Conservation (phyloP, 352 stramenopile species). For the Globisporangium abappressorium region DNA sequence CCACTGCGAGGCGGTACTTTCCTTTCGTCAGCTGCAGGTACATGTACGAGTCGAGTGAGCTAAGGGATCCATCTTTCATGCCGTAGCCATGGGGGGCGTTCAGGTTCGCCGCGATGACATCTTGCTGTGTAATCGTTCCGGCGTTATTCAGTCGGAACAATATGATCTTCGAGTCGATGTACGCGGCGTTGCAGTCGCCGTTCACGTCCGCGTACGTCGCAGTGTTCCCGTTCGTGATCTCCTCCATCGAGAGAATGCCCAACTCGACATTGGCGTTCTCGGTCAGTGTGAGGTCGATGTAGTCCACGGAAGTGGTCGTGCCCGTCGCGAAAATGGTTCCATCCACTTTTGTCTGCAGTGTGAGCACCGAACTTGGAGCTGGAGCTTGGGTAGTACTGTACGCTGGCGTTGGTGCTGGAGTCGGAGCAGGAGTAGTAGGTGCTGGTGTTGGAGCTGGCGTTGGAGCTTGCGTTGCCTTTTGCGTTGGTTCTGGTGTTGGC, state of each 20-base stretch:
- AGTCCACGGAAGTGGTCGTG: conserved; percentile 57
- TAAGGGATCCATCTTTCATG: conserved; percentile 47
- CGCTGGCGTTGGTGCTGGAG: conserved; percentile 9
- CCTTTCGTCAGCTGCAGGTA: conserved; percentile 33
- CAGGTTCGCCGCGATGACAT: conserved; percentile 40
- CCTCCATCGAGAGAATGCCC: conserved; percentile 67
- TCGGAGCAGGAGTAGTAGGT: conserved; percentile 4
- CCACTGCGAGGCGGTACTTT: conserved; percentile 57
- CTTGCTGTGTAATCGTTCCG: conserved; percentile 17
- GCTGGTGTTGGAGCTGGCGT: conserved; percentile 18
- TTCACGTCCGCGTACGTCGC: conserved; percentile 55
- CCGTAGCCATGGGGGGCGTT: conserved; percentile 45
- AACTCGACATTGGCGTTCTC: conserved; percentile 43
- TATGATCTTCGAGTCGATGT: conserved; percentile 60
- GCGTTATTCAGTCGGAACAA: conserved; percentile 40
- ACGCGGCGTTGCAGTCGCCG: conserved; percentile 63
- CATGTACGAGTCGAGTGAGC: conserved; percentile 54
- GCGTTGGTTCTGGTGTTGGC: conserved; percentile 14
- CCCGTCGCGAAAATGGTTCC: conserved; percentile 61
- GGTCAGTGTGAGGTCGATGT: conserved; percentile 54
- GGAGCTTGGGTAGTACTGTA: neutral
- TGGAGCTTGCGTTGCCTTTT: conserved; percentile 14
- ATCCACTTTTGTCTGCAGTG: conserved; percentile 34
- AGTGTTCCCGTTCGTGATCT: conserved; percentile 9
- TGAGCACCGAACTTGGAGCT: conserved; percentile 14